phyloP scores from a whole-genome alignment of 2,329 filamentous ascomycete genomes.

The Verticillium alfalfae region DNA sequence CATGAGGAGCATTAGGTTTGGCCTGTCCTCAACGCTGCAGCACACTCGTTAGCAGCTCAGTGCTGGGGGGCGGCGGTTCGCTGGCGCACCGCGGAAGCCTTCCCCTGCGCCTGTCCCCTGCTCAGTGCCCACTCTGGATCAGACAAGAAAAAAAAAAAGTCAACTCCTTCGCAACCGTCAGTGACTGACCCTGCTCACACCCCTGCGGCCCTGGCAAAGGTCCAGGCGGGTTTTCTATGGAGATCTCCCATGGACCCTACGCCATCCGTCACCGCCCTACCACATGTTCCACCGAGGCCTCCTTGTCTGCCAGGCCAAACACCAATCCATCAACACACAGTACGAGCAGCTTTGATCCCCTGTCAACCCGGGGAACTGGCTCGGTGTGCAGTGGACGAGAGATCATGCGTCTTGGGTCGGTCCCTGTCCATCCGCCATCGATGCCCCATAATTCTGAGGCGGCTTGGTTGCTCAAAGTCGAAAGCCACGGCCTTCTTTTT shows the following conservation, averaged over 20 bases:
- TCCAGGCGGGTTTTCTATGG: neutral
- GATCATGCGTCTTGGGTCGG: neutral
- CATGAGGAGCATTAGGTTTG: neutral
- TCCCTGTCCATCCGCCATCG: neutral
- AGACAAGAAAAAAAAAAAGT: neutral
- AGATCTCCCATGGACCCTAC: neutral
- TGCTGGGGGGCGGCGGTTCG: neutral
- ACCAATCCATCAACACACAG: neutral
- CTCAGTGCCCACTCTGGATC: neutral
- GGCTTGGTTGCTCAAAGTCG: neutral
- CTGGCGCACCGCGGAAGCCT: neutral
- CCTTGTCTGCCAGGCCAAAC: neutral
- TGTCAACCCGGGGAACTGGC: neutral
- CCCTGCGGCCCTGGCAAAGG: neutral
- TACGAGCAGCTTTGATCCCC: neutral
- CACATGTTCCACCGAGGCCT: neutral
- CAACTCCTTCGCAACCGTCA: neutral
- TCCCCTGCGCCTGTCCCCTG: neutral
- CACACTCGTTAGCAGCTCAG: neutral
- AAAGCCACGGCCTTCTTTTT: neutral
- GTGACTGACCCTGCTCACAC: neutral
- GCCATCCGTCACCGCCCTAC: neutral
- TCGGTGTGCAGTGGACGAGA: neutral
- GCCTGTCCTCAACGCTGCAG: neutral
- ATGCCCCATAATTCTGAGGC: neutral